These are phyloP conservation scores for Kappamyces sp. DNA, from an alignment of 192 early-diverging fungal species.

Conservation along the genomic window DNA sequence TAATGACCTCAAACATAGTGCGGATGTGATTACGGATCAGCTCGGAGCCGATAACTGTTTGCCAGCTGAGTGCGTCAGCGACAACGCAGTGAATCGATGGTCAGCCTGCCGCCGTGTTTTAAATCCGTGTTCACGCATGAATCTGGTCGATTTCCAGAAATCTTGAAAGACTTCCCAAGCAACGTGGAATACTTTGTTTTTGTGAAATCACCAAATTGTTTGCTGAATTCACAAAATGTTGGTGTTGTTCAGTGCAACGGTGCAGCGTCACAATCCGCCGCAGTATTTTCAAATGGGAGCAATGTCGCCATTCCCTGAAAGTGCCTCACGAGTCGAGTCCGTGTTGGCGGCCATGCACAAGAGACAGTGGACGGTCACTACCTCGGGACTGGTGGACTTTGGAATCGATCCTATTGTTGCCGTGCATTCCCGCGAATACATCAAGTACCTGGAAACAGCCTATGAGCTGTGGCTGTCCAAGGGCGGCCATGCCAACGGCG, in stretches of 20 bases:
- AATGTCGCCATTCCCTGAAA: constrained; percentile 28
- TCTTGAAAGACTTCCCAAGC: too few relatives aligned
- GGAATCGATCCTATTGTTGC: constrained; percentile 47
- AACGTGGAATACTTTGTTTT: too few relatives aligned
- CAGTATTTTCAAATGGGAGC: constrained; percentile 23
- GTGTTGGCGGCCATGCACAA: constrained; percentile 16
- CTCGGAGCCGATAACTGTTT: too few relatives aligned
- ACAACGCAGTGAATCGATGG: too few relatives aligned
- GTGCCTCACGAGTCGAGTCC: constrained; percentile 17
- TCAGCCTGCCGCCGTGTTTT: too few relatives aligned
- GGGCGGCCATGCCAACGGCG: constrained; percentile 50
- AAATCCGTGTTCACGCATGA: too few relatives aligned
- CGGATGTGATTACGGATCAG: too few relatives aligned
- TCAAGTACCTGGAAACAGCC: constrained; percentile 52
- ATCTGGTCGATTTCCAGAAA: too few relatives aligned
- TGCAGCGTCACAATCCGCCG: constrained; percentile 19
- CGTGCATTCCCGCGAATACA: constrained; percentile 53
- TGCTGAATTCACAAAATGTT: not conserved
- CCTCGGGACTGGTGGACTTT: constrained; percentile 35
- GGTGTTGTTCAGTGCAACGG: constrained; percentile 13
- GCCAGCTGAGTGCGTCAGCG: too few relatives aligned
- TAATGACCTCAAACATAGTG: too few relatives aligned
- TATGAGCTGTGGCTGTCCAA: constrained; percentile 34
- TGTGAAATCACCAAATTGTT: not conserved
- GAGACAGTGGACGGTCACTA: not conserved